A percentile compares a stretch with the other conserved stretches of the same genome.
Evolutionary conservation across 805 yeast species (phyloP).

Genomic region (Candida koratica): DNA sequence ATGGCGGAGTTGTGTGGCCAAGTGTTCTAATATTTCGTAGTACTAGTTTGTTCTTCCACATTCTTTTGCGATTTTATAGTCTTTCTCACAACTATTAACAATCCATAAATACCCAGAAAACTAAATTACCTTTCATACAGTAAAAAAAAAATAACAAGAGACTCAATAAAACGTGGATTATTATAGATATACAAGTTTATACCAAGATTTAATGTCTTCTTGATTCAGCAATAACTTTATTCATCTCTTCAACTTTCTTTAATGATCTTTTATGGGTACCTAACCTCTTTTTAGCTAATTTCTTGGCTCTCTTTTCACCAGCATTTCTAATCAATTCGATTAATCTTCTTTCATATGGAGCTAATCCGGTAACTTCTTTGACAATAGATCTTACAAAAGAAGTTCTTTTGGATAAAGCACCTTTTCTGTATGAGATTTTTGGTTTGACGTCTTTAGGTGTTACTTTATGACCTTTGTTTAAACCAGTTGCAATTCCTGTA

Average conservation of each 20-base stretch:
- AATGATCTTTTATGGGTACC: conserved; percentile 99
- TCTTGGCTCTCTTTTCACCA: conserved; percentile 99
- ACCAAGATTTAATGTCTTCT: conserved; percentile 70
- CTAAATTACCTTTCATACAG: too few species aligned
- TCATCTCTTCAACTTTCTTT: conserved; percentile 99
- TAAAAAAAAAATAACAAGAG: background rate
- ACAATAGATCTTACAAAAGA: conserved; percentile 91
- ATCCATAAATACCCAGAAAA: too few species aligned
- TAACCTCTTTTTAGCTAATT: conserved; percentile 99
- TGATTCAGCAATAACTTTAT: conserved; percentile 91
- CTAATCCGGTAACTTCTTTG: conserved; percentile 96
- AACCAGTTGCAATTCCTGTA: conserved; percentile 93
- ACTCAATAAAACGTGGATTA: conserved; percentile 11
- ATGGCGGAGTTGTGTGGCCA: conserved; percentile 19
- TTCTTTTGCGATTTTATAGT: too few species aligned
- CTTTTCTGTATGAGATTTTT: conserved; percentile 89
- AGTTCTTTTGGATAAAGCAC: conserved; percentile 93
- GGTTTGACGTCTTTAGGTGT: conserved; percentile 71
- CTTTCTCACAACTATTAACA: too few species aligned
- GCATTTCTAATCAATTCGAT: conserved; percentile 99
- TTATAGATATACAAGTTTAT: conserved; percentile 13
- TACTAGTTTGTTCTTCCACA: background rate
- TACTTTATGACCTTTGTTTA: conserved; percentile 99
- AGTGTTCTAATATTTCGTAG: conserved; percentile 1
- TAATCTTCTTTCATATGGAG: conserved; percentile 99